These are phyloP conservation scores for Choiromyces venosus DNA, from an alignment of 495 filamentous ascomycete species.

Conservation along the genomic window DNA sequence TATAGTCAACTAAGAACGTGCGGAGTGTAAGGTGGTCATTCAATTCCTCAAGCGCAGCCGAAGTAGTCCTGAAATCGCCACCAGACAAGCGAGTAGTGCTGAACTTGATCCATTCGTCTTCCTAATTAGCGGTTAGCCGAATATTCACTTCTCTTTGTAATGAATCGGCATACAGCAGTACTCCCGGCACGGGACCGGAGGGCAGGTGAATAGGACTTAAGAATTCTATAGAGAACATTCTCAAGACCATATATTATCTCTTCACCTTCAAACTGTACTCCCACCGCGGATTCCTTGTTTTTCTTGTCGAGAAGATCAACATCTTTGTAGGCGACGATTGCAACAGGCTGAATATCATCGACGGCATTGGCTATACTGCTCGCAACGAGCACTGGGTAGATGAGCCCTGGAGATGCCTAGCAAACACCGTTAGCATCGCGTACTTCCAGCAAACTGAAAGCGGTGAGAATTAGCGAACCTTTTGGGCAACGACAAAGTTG, in stretches of 20 bases:
- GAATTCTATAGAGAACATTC: constrained; percentile 42
- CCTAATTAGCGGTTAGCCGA: constrained; percentile 7
- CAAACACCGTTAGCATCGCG: constrained; percentile 4
- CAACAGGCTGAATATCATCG: constrained; percentile 24
- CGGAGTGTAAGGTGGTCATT: constrained; percentile 82
- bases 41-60: constrained; percentile 52
- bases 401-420: constrained; percentile 33
- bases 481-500: constrained; percentile 38
- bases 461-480: constrained; percentile 13
- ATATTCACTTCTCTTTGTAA: constrained; percentile 28
- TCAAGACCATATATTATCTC: constrained; percentile 42
- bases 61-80: constrained; percentile 44
- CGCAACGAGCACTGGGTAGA: constrained; percentile 43
- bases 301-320: constrained; percentile 37
- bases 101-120: constrained; percentile 38
- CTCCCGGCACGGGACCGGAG: constrained; percentile 40
- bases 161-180: constrained; percentile 11
- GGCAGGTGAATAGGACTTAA: constrained; percentile 41
- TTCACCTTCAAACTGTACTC: constrained; percentile 48
- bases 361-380: constrained; percentile 36
- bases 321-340: constrained; percentile 26
- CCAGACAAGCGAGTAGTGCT: constrained; percentile 43
- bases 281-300: constrained; percentile 32
- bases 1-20: constrained; percentile 79
- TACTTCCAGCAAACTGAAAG: not conserved